Evolutionary conservation across 306 rosid species (phyloP).

Genomic region (Pterocarpus santalinus): DNA sequence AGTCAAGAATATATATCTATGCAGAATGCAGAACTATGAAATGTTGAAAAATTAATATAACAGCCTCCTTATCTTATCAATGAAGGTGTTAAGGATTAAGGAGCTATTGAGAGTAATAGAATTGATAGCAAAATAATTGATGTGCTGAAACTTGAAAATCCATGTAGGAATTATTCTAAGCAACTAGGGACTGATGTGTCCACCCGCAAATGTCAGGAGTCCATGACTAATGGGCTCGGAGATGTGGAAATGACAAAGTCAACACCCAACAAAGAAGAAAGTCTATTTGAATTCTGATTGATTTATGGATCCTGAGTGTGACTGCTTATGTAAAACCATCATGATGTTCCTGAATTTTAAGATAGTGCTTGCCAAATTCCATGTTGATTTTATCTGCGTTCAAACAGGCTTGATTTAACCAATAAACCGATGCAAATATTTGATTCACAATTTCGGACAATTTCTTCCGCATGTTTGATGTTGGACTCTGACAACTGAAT

Average conservation of each 20-base stretch:
- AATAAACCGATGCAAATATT: not conserved
- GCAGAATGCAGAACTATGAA: not conserved
- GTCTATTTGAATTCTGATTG: not conserved
- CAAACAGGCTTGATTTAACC: not conserved
- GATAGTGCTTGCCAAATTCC: slow-evolving; percentile 1
- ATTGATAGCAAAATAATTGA: not conserved
- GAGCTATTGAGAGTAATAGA: not conserved
- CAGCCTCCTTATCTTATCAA: too few species aligned
- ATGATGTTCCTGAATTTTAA: slow-evolving; percentile 17
- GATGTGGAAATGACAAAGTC: not conserved
- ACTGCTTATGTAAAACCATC: not conserved
- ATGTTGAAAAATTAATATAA: not conserved
- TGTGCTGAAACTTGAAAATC: not conserved
- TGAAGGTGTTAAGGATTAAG: not conserved
- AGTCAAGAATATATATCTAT: too few species aligned
- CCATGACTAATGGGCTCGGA: not conserved
- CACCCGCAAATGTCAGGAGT: not conserved
- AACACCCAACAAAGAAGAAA: not conserved
- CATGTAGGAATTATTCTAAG: not conserved
- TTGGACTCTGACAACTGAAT: not conserved
- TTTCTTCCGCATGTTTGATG: not conserved
- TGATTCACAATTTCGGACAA: not conserved
- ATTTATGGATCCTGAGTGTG: not conserved
- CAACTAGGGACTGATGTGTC: not conserved
- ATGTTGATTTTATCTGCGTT: not conserved